Base-by-base conservation (phyloP, 2,329 filamentous ascomycete genomes). In the Samsoniella hepiali region DNA sequence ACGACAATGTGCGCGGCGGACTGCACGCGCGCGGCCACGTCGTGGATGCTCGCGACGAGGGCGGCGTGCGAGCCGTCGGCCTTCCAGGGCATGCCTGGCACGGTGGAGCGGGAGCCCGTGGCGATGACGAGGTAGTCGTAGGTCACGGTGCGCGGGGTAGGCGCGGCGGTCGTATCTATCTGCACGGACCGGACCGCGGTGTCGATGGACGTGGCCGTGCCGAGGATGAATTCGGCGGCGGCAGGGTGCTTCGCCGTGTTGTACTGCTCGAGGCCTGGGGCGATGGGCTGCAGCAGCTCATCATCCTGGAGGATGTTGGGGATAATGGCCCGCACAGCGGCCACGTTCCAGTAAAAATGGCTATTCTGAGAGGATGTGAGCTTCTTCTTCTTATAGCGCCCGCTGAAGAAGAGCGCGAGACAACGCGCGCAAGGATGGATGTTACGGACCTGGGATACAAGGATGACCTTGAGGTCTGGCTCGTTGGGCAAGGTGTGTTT, bases 101-200 rank as follows among this genome's bases (percentile, higher is more conserved):
- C 74, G 34, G 75, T 70, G 50, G 75, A 72, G 65, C 79, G 78
- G 22, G 84, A 75, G 50, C 84, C 84, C 0, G 84, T 87, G 17
- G 84, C 83, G 47, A 87, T 71, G 49, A 87, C 81, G 54, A 87
- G 79, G 66, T 85, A 81, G 72, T 85, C 82, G 70, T 87, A 87
- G 57, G 69, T 59, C 13, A 84, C 69, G 38, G 50, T 34, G 29
- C 69, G 44, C 74, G 47, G 9, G 22, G 31, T 6, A 72, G 62
- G 68, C 68, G 68, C 67, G 2, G 68, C 9, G 45, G 22, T 15
- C 31, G 31, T 34, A 3, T 75, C 74, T 58, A 83, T 76, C 3
- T 4, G 6, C 10, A 63, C 61, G 9, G 76, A 77, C 65, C 78
- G 77, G 55, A 72, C 71, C 17, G 72, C 58, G 3, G 74, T 64